phyloP scores from a whole-genome alignment of 805 yeast species.

The Sugiyamaella americana region DNA sequence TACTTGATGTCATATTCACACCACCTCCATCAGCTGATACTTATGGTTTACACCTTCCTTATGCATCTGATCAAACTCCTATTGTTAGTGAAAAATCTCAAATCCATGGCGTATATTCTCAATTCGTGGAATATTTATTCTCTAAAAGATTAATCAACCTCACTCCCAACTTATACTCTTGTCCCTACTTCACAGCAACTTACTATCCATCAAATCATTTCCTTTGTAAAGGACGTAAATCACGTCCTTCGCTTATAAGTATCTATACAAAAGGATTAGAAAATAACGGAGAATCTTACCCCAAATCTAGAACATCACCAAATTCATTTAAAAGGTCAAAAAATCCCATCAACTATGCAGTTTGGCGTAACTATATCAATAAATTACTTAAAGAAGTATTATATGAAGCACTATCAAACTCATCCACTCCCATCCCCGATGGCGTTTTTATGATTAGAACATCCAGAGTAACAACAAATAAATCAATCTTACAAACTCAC shows the following conservation, averaged over 20 bases:
- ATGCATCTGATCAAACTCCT: constrained; percentile 9
- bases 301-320: not conserved
- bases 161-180: constrained; percentile 12
- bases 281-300: constrained; percentile 9
- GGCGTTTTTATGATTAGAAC: constrained; percentile 16
- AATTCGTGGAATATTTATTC: constrained; percentile 10
- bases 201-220: constrained; percentile 21
- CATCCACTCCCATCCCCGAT: constrained; percentile 7
- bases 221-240: constrained; percentile 17
- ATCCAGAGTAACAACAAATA: constrained; percentile 10
- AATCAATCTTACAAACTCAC: constrained; percentile 7
- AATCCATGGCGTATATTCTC: constrained; percentile 12
- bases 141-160: not conserved
- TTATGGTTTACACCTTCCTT: constrained; percentile 2
- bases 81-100: not conserved
- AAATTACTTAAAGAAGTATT: constrained; percentile 2
- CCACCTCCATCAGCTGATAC: no score
- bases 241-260: constrained; percentile 17
- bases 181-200: constrained; percentile 12
- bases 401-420: not conserved
- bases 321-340: constrained; percentile 9
- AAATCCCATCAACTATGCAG: constrained; percentile 21
- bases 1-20: no score
- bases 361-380: constrained; percentile 16
- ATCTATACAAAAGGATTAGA: constrained; percentile 13